Percentiles rank a stretch among this genome's conserved stretches.
phyloP scores from a whole-genome alignment of 352 stramenopile genomes.

The Chrysophaeum taylorii region DNA sequence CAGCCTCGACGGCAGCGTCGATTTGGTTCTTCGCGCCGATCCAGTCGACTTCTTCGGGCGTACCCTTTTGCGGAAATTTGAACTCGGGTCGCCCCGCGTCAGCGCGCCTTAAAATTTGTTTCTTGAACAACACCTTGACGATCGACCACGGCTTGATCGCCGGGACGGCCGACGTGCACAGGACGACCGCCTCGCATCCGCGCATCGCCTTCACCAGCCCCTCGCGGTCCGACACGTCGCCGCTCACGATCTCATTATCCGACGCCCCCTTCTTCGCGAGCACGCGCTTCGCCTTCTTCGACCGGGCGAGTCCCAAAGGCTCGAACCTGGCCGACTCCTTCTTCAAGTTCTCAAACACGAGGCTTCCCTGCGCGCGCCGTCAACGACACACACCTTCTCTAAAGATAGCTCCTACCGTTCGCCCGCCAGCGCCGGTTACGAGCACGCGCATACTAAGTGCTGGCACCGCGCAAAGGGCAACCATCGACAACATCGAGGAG shows the following conservation, averaged over 20 bases:
- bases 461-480: too few relatives aligned
- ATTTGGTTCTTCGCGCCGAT: slow-evolving; percentile 50
- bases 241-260: slow-evolving; percentile 35
- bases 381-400: too few relatives aligned
- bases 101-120: neutral
- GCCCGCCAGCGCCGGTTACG: slow-evolving; percentile 49
- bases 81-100: slow-evolving; percentile 31
- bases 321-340: slow-evolving; percentile 26
- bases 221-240: slow-evolving; percentile 31
- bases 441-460: too few relatives aligned
- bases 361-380: too few relatives aligned
- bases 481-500: too few relatives aligned
- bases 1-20: slow-evolving; percentile 32
- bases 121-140: neutral
- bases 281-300: slow-evolving; percentile 34
- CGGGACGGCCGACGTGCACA: slow-evolving; percentile 48
- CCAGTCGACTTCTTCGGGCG: slow-evolving; percentile 38
- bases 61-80: slow-evolving; percentile 33
- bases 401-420: too few relatives aligned
- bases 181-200: slow-evolving; percentile 41
- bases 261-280: slow-evolving; percentile 24
- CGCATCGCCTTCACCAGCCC: slow-evolving; percentile 30
- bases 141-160: slow-evolving; percentile 36
- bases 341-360: slow-evolving; percentile 54
- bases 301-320: slow-evolving; percentile 42